Conservation (phyloP, 2,329 filamentous ascomycete genomes). For the Elsinoe arachidis region DNA sequence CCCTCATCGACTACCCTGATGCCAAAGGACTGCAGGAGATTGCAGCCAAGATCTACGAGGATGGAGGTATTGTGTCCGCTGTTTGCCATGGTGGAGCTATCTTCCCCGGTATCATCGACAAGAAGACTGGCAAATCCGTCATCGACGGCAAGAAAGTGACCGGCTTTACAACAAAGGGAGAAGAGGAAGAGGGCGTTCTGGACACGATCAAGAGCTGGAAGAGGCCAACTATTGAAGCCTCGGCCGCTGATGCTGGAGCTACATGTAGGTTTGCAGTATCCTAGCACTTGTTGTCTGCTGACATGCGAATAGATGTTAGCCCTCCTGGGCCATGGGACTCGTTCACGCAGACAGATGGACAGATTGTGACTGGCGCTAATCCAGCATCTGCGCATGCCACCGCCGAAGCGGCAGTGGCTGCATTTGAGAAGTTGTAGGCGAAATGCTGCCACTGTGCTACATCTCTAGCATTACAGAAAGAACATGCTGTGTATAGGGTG, state of each 20-base stretch:
- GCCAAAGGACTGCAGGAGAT: slow-evolving; percentile 35
- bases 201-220: slow-evolving; percentile 29
- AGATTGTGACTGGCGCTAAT: slow-evolving; percentile 31
- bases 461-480: no score
- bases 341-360: slow-evolving; percentile 28
- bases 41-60: slow-evolving; percentile 33
- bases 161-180: slow-evolving; percentile 32
- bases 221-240: slow-evolving; percentile 18
- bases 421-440: slow-evolving; percentile 19
- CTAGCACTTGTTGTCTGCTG: neutral
- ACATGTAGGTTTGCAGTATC: slow-evolving; percentile 22
- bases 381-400: slow-evolving; percentile 29
- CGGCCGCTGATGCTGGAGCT: slow-evolving; percentile 21
- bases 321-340: slow-evolving; percentile 24
- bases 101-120: slow-evolving; percentile 29
- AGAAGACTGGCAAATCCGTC: slow-evolving; percentile 26
- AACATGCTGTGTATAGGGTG: no score
- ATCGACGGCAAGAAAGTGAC: slow-evolving; percentile 30
- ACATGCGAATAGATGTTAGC: slow-evolving; percentile 18
- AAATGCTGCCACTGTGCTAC: neutral
- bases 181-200: slow-evolving; percentile 29
- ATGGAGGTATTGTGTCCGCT: slow-evolving; percentile 35
- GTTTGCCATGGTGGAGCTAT: slow-evolving; percentile 37
- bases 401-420: slow-evolving; percentile 25
- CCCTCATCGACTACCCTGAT: slow-evolving; percentile 40